Conservation (phyloP, 208 protist genomes). For the Angomonas ambiguus region DNA sequence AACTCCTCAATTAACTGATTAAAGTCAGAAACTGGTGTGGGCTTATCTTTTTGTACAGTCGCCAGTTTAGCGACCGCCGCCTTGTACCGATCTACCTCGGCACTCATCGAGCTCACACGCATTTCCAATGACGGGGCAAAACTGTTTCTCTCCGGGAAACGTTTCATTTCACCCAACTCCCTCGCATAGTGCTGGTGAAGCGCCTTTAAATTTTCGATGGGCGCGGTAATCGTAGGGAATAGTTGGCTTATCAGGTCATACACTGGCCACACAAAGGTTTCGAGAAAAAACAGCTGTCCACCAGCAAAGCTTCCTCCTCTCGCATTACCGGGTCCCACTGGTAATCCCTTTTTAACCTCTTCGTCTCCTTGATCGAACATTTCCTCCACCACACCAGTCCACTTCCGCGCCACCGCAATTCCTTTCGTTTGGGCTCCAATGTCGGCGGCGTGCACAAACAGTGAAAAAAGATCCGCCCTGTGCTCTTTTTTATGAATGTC, state of each 20-base stretch:
- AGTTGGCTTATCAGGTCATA: conserved; percentile 66
- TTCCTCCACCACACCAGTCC: conserved; percentile 75
- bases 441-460: conserved; percentile 78
- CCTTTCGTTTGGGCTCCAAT: conserved; percentile 61
- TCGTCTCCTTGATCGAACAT: conserved; percentile 70
- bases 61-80: background rate
- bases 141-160: conserved; percentile 10
- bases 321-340: conserved; percentile 41
- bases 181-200: conserved; percentile 48
- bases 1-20: conserved; percentile 18
- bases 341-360: conserved; percentile 39
- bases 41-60: background rate
- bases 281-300: conserved; percentile 69
- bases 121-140: background rate
- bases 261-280: conserved; percentile 62
- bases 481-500: conserved; percentile 35
- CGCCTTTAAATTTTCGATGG: conserved; percentile 41
- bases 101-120: background rate
- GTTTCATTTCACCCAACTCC: conserved; percentile 6
- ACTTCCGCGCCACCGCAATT: conserved; percentile 50
- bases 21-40: background rate
- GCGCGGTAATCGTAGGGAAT: conserved; percentile 40
- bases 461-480: conserved; percentile 42
- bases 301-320: conserved; percentile 21
- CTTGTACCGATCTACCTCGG: background rate